Evolutionary conservation across 2,329 filamentous ascomycete species (phyloP).

Genomic region (Aspergillus japonicus): DNA sequence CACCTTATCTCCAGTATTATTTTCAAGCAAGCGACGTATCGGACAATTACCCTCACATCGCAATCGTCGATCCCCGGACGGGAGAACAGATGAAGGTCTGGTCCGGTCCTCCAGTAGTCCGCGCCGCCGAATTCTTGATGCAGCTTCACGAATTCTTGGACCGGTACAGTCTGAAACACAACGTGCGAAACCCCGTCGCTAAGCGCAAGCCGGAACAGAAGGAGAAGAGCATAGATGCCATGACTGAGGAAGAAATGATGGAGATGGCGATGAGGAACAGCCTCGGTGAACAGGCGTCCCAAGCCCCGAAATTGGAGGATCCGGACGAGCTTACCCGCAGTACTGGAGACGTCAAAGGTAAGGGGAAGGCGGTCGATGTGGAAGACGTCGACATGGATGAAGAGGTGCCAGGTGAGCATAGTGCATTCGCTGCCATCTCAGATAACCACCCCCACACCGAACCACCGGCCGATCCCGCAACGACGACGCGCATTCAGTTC

Average conservation of each 20-base stretch:
- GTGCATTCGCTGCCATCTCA: slow-evolving; percentile 68
- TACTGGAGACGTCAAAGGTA: slow-evolving; percentile 46
- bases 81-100: slow-evolving; percentile 97
- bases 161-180: slow-evolving; percentile 82
- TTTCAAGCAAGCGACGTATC: slow-evolving; percentile 74
- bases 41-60: slow-evolving; percentile 94
- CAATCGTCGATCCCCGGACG: slow-evolving; percentile 91
- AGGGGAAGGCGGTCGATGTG: slow-evolving; percentile 50
- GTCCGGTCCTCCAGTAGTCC: slow-evolving; percentile 79
- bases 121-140: slow-evolving; percentile 76
- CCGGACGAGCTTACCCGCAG: slow-evolving; percentile 84
- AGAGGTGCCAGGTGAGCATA: slow-evolving; percentile 36
- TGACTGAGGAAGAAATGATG: slow-evolving; percentile 97
- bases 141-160: slow-evolving; percentile 96
- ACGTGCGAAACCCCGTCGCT: slow-evolving; percentile 90
- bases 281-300: slow-evolving; percentile 56
- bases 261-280: slow-evolving; percentile 92
- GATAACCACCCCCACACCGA: slow-evolving; percentile 72
- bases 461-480: slow-evolving; percentile 67
- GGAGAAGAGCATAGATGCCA: slow-evolving; percentile 73
- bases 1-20: slow-evolving; percentile 87
- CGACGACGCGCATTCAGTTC: slow-evolving; percentile 88
- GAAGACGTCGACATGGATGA: slow-evolving; percentile 39
- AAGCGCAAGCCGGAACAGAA: slow-evolving; percentile 71
- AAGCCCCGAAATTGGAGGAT: slow-evolving; percentile 62